A percentile compares a stretch with the other conserved stretches of the same genome.
Evolutionary conservation across 768 basidiomycete species (phyloP).

Genomic region (Mycena alexandri): DNA sequence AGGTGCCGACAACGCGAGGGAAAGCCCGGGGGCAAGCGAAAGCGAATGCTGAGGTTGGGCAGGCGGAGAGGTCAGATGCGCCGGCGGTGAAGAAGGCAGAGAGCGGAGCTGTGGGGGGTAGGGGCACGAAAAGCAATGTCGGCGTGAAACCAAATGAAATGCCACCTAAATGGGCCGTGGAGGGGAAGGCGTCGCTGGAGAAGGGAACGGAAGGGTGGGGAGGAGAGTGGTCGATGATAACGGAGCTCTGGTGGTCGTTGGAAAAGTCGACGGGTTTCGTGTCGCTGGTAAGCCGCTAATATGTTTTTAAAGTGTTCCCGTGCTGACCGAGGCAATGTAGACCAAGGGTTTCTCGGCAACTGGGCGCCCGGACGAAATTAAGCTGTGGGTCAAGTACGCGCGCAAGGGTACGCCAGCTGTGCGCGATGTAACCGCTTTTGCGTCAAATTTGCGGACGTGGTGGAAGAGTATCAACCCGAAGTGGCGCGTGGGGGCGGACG

Average conservation of each 20-base stretch:
- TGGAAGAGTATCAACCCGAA: background rate
- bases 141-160: too few relatives aligned
- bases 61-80: background rate
- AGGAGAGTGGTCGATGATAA: background rate
- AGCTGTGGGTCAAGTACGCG: background rate
- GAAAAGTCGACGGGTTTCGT: background rate
- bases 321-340: background rate
- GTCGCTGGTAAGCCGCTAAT: background rate
- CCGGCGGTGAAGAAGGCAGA: background rate
- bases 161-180: background rate
- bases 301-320: background rate
- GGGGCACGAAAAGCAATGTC: too few relatives aligned
- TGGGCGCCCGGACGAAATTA: background rate
- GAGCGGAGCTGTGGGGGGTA: background rate
- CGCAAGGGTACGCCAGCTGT: background rate
- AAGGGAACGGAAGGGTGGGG: background rate
- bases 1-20: background rate
- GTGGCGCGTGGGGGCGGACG: background rate
- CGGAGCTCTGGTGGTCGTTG: background rate
- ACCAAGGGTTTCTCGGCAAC: background rate
- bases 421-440: background rate
- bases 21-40: background rate
- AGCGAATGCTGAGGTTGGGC: background rate
- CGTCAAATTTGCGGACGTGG: background rate
- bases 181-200: background rate